These are phyloP conservation scores for Pseudogymnoascus sp. DNA, from an alignment of 2,329 filamentous ascomycete species.

Conservation along the genomic window DNA sequence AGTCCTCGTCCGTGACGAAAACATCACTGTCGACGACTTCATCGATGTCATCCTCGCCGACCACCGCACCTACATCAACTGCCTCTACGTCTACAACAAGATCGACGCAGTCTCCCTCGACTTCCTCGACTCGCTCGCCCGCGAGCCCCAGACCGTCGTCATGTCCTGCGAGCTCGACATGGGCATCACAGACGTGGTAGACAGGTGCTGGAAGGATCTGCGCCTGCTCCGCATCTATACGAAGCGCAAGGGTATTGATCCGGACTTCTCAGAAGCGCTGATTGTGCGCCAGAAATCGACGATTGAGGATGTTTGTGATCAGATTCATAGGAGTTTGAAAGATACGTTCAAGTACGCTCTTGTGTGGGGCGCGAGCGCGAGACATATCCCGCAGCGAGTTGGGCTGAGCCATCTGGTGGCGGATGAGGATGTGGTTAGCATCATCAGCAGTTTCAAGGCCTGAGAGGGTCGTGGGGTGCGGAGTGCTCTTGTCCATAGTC, in stretches of 20 bases:
- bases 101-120: constrained; percentile 92
- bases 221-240: constrained; percentile 89
- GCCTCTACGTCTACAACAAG: constrained; percentile 99
- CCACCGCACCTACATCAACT: constrained; percentile 91
- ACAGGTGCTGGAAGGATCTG: constrained; percentile 90
- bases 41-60: constrained; percentile 99
- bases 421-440: constrained; percentile 62
- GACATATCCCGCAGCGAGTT: constrained; percentile 89
- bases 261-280: constrained; percentile 81
- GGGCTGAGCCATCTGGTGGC: constrained; percentile 73
- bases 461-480: constrained; percentile 31
- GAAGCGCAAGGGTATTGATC: constrained; percentile 87
- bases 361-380: constrained; percentile 94
- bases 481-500: not conserved
- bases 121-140: constrained; percentile 83
- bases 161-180: constrained; percentile 97
- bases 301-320: constrained; percentile 95
- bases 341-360: constrained; percentile 98
- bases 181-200: constrained; percentile 86
- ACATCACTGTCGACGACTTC: constrained; percentile 93
- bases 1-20: constrained; percentile 88
- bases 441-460: constrained; percentile 56
- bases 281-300: constrained; percentile 84
- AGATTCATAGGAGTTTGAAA: constrained; percentile 87
- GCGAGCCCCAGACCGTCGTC: constrained; percentile 88